Percentiles rank a stretch among this genome's conserved stretches.
Conservation (phyloP, 2,329 filamentous ascomycete genomes). For the Hortaea werneckii region DNA sequence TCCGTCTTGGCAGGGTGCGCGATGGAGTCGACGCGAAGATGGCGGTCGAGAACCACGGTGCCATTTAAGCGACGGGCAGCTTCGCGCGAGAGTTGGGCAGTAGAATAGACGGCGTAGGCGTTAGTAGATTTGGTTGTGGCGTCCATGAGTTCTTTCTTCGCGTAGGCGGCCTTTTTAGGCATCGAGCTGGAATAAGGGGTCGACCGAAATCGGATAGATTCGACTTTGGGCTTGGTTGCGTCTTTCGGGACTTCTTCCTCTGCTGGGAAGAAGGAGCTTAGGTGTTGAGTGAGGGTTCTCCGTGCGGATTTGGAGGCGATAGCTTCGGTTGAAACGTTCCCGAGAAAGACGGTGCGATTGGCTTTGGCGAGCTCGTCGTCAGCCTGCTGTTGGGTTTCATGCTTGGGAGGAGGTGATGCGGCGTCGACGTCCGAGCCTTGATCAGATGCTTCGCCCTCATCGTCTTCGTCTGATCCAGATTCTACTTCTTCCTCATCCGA, state of each 20-base stretch:
- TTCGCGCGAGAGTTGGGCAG: constrained; percentile 60
- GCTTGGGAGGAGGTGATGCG: constrained; percentile 47
- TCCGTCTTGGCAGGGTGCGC: constrained; percentile 76
- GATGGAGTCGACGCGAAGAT: constrained; percentile 82
- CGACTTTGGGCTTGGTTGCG: constrained; percentile 56
- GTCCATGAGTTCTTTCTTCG: constrained; percentile 81
- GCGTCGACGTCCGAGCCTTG: constrained; percentile 22
- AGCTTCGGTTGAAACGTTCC: constrained; percentile 75
- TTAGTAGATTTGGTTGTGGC: constrained; percentile 88
- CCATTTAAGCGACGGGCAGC: constrained; percentile 75
- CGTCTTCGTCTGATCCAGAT: neutral
- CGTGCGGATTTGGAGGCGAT: constrained; percentile 74
- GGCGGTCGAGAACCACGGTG: constrained; percentile 69
- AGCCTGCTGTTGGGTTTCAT: constrained; percentile 38
- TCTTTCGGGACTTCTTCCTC: constrained; percentile 36
- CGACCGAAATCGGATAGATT: constrained; percentile 89
- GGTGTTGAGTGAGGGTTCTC: constrained; percentile 65
- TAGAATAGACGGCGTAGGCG: constrained; percentile 84
- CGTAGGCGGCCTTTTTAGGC: constrained; percentile 90
- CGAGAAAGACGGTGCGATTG: constrained; percentile 79
- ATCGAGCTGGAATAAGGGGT: constrained; percentile 73
- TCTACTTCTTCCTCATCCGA: constrained; percentile 5
- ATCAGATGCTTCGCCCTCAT: constrained; percentile 11
- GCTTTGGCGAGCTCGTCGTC: constrained; percentile 68
- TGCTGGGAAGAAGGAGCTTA: constrained; percentile 61